Conservation (phyloP, 2,329 filamentous ascomycete genomes). For the Dactylella cylindrospora region DNA sequence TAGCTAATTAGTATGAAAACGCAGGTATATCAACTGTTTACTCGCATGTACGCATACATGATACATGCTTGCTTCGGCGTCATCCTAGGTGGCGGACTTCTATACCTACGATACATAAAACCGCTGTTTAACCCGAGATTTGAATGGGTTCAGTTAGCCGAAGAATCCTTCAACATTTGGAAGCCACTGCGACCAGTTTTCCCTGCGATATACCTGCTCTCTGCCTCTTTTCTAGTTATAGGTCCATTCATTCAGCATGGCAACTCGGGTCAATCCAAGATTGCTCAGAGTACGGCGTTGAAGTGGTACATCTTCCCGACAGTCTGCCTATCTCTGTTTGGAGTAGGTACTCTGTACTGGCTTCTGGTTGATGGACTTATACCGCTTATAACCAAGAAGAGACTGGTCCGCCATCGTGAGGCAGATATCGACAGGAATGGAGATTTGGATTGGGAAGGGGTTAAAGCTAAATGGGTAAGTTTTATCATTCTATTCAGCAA, state of each 20-base stretch:
- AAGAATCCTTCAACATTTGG: slow-evolving; percentile 2
- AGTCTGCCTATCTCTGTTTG: slow-evolving; percentile 36
- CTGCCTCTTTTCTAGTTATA: slow-evolving; percentile 42
- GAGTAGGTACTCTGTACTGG: slow-evolving; percentile 45
- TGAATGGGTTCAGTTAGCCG: slow-evolving; percentile 2
- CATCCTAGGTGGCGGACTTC: slow-evolving; percentile 50
- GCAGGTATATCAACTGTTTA: slow-evolving; percentile 49
- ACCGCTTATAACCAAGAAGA: not conserved
- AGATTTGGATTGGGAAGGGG: slow-evolving; percentile 20
- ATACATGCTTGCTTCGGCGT: slow-evolving; percentile 51
- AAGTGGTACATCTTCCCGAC: slow-evolving; percentile 41
- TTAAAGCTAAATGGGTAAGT: slow-evolving; percentile 16
- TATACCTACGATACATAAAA: slow-evolving; percentile 48
- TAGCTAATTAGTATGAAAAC: not conserved
- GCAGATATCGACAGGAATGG: slow-evolving; percentile 12
- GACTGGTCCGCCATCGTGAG: slow-evolving; percentile 9
- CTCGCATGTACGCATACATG: slow-evolving; percentile 53
- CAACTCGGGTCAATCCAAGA: slow-evolving; percentile 27
- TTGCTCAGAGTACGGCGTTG: slow-evolving; percentile 8
- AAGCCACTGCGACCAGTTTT: slow-evolving; percentile 16
- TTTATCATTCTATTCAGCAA: no score
- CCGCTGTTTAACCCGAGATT: slow-evolving; percentile 24
- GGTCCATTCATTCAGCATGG: slow-evolving; percentile 10
- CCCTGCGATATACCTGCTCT: slow-evolving; percentile 41
- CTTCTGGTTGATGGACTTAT: slow-evolving; percentile 21